Conservation (phyloP, 2,329 filamentous ascomycete genomes). For the Alternaria ventricosa region DNA sequence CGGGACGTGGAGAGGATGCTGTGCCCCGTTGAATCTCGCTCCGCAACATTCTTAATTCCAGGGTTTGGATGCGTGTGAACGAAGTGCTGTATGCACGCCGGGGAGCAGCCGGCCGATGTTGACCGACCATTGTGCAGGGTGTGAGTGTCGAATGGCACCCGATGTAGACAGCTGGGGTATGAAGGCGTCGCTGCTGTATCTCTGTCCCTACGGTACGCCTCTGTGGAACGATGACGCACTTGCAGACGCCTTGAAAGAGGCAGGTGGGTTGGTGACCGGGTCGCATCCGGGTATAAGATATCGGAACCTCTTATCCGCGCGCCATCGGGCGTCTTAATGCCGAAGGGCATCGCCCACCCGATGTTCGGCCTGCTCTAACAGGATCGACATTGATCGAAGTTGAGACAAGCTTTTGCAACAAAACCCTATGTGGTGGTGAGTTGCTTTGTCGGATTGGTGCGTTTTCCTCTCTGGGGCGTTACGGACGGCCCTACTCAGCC, state of each 20-base stretch:
- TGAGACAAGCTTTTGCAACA: neutral
- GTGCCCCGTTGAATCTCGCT: neutral
- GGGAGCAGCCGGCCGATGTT: neutral
- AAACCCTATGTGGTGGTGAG: neutral
- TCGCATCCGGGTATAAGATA: slow-evolving; percentile 5
- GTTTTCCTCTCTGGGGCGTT: neutral
- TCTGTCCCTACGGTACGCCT: neutral
- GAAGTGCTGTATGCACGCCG: neutral
- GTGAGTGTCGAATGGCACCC: neutral
- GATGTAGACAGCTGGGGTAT: neutral
- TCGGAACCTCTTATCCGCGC: neutral
- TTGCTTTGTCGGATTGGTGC: neutral
- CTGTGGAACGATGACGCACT: slow-evolving; percentile 3
- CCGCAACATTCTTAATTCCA: neutral
- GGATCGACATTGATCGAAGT: neutral
- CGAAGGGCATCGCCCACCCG: neutral
- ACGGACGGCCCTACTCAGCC: neutral
- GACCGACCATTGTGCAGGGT: neutral
- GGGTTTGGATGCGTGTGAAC: neutral
- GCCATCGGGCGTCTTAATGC: neutral
- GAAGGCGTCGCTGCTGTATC: neutral
- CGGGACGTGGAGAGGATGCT: slow-evolving; percentile 5
- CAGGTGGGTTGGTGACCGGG: neutral
- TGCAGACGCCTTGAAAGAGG: neutral
- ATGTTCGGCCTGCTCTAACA: neutral